Evolutionary conservation across 202 grass and related monocot genomes (phyloP), one percentile per base, ranked within the genome.

Genomic region (Panicum hallii): DNA sequence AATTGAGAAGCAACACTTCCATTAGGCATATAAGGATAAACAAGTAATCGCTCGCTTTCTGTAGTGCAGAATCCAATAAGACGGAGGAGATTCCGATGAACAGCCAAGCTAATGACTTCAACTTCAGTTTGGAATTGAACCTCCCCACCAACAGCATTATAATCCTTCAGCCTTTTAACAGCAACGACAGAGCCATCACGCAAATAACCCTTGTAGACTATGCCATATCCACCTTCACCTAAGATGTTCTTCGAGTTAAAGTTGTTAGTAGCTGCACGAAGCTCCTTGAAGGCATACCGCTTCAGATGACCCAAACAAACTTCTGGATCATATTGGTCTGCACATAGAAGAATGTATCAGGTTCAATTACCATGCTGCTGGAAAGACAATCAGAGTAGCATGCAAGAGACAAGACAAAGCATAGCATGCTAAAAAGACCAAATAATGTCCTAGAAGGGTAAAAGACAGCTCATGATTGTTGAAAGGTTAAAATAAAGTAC

Each of bases 21-120:
- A 82, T 99, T 99, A 34, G 93, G 89, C 96, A 99, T 99, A 43
- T 90, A 95, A 74, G 94, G 94, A 90, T 97, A 97, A 43, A 97
- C 90, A 54, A 97, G 94, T 83, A 97, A 87, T 56, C 96, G 87
- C 77, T 96, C 96, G 10, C 90, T 94, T 78, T 99, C 93, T 19
- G 91, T 89, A 15, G 91, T 91, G 82, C 96, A 96, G 38, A 94
- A 99, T 63, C 96, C 96, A 63, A 95, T 75, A 19, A 99, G 93
- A 17, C 91, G 88, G 63, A 99, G 93, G 75, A 99, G 90, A 92
- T 99, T 94, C 41, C 93, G 93, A 75, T 99, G 96, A 80, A 99
- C 90, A 70, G 93, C 96, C 84, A 99, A 93, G 82, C 96, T 99
- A 83, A 99, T 99, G 82, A 99, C 94, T 83, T 99, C 96, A n/a